Evolutionary conservation across 148 eudicot genomes (phyloP), one percentile per base, ranked within the genome.

Genomic region (Spergularia marina): DNA sequence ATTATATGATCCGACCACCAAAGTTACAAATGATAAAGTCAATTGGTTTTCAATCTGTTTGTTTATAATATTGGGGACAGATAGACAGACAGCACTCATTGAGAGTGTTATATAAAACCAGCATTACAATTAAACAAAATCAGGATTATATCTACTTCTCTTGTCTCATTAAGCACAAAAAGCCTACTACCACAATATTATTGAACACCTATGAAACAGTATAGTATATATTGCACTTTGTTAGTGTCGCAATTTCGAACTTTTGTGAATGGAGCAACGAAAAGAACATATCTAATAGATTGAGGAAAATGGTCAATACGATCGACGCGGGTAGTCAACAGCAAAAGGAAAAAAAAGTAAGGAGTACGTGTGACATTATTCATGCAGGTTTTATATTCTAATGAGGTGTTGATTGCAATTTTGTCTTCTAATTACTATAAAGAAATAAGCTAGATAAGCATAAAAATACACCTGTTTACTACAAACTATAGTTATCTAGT

Each of bases 131-230:
- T 47, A 73, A 12, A 51, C 1, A 39, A 51, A 25, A 4, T 12
- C 44, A 65, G 30, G 49, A 14, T 75, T 54, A 25, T 58, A 7
- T 75, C 18, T 2, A 30, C 25, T 21, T 58, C 13, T 55, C 2
- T 72, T 55, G 55, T 84, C 75, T 61, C 66, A 71, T 53, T 71
- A 62, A 67, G 79, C 78, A 73, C 55, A 82, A 64, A 82, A 64
- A 30, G 49, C 10, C 49, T 44, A 44, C 53, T 71, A 77, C 74
- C 53, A 74, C 69, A 10, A 18, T 20, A 68, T 51, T 67, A 30
- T 57, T 72, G 56, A 78, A 63, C 54, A 77, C 79, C 78, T 82
- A 47, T 61, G 65, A 25, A 70, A 59, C 39, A 18, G 36, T 58
- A 14, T 18, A n/a, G 6, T 44, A 44, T 44, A 3, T 30, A 30